These are phyloP conservation scores for Amphirosellinia nigrospora DNA, from an alignment of 495 filamentous ascomycete species.

Conservation along the genomic window DNA sequence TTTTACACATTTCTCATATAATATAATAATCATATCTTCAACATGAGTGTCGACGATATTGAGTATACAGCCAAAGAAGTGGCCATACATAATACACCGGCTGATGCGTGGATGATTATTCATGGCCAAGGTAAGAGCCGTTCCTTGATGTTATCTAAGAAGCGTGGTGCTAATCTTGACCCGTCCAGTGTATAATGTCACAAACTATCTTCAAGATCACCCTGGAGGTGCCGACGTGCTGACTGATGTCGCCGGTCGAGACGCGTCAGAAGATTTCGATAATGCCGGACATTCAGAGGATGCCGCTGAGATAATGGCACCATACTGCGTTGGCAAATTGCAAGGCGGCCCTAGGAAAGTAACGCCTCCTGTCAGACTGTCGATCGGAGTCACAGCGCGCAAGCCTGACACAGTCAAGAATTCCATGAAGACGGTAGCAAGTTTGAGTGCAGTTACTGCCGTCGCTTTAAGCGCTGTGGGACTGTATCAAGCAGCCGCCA, in stretches of 20 bases:
- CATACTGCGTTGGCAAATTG: conserved; percentile 36
- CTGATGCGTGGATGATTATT: conserved; percentile 64
- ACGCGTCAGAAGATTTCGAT: conserved; percentile 63
- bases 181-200: conserved; percentile 63
- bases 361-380: conserved; percentile 9
- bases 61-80: conserved; percentile 54
- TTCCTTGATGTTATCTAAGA: neutral
- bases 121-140: conserved; percentile 58
- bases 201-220: conserved; percentile 64
- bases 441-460: conserved; percentile 7
- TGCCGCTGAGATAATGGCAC: conserved; percentile 44
- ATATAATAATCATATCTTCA: too few species aligned
- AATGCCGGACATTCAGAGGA: conserved; percentile 66
- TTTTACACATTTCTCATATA: neutral
- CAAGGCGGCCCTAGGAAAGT: conserved; percentile 28
- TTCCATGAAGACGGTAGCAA: conserved; percentile 3
- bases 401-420: conserved; percentile 14
- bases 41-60: conserved; percentile 21
- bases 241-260: conserved; percentile 59
- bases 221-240: conserved; percentile 65
- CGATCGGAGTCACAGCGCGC: conserved; percentile 15
- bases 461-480: conserved; percentile 18
- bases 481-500: conserved; percentile 17
- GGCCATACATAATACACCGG: conserved; percentile 58
- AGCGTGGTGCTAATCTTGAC: neutral